A percentile compares a stretch with the other conserved stretches of the same genome.
Evolutionary conservation across 495 filamentous ascomycete species (phyloP).

Genomic region (Astrothelium macrocarpum): DNA sequence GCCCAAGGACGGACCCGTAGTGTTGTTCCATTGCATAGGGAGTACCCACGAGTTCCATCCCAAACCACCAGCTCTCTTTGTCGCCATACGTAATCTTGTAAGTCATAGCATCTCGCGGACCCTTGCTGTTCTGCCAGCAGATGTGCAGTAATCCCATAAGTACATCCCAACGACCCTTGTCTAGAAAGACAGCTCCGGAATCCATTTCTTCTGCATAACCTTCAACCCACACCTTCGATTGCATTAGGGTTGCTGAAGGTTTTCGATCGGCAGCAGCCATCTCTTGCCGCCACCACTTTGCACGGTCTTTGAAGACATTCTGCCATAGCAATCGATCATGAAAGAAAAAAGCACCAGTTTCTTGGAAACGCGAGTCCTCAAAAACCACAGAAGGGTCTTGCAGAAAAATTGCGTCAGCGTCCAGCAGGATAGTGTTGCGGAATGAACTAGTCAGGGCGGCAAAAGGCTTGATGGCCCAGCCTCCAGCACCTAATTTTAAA

Average conservation of each 20-base stretch:
- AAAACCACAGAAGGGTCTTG: not conserved
- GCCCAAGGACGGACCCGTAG: not conserved
- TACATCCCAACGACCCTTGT: not conserved
- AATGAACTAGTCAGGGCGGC: not conserved
- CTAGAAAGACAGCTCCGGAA: not conserved
- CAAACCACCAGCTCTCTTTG: not conserved
- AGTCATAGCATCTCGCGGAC: not conserved
- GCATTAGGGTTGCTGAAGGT: not conserved
- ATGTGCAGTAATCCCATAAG: not conserved
- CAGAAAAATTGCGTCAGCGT: slow-evolving; percentile 6
- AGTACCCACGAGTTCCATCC: not conserved
- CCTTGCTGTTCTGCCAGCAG: not conserved
- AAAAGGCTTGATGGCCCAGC: not conserved
- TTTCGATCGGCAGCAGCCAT: not conserved
- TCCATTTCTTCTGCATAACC: not conserved
- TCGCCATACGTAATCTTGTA: not conserved
- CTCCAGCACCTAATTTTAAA: not conserved
- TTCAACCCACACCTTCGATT: not conserved
- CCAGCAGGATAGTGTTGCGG: not conserved
- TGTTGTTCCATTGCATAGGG: not conserved
- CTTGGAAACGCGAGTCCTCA: not conserved
- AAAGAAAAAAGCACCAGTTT: not conserved
- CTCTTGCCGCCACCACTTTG: not conserved
- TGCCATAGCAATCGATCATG: not conserved
- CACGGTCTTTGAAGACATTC: not conserved